Evolutionary conservation across 768 basidiomycete species (phyloP).

Genomic region (Amanita subjunquillea): DNA sequence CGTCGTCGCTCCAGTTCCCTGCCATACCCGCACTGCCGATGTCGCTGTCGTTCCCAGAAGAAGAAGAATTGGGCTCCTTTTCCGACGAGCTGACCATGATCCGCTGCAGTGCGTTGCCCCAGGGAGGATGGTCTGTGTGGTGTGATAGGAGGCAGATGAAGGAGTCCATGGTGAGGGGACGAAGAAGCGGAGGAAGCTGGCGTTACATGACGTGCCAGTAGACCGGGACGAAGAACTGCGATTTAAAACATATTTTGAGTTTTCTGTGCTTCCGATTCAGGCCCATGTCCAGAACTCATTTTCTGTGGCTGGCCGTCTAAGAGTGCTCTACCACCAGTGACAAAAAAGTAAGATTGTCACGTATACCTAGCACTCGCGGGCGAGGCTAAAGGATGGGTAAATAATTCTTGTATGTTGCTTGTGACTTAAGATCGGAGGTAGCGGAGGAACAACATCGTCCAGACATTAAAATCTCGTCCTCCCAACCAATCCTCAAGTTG

Average conservation of each 20-base stretch:
- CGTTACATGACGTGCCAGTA: constrained; percentile 36
- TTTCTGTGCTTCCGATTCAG: constrained; percentile 8
- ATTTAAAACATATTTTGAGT: constrained; percentile 3
- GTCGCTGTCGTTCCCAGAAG: constrained; percentile 26
- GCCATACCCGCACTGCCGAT: constrained; percentile 19
- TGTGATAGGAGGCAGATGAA: constrained; percentile 35
- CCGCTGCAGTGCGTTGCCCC: constrained; percentile 23
- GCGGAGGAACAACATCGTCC: constrained; percentile 32
- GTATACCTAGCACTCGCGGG: not conserved
- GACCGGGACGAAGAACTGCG: constrained; percentile 20
- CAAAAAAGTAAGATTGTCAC: not conserved
- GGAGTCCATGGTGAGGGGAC: constrained; percentile 38
- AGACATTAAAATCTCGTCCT: constrained; percentile 21
- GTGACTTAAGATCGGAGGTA: constrained; percentile 11
- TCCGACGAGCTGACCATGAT: constrained; percentile 50
- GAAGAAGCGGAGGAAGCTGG: constrained; percentile 49
- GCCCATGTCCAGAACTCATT: constrained; percentile 16
- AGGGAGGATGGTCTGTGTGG: constrained; percentile 30
- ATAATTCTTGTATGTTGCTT: not conserved
- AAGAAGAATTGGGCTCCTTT: constrained; percentile 73
- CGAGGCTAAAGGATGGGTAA: not conserved
- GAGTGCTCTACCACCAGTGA: not conserved
- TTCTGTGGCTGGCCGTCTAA: constrained; percentile 9
- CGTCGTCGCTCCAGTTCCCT: constrained; percentile 26
- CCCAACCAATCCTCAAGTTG: no score